phyloP scores from a whole-genome alignment of 2,329 filamentous ascomycete genomes.

The Aspergillus arachidicola region DNA sequence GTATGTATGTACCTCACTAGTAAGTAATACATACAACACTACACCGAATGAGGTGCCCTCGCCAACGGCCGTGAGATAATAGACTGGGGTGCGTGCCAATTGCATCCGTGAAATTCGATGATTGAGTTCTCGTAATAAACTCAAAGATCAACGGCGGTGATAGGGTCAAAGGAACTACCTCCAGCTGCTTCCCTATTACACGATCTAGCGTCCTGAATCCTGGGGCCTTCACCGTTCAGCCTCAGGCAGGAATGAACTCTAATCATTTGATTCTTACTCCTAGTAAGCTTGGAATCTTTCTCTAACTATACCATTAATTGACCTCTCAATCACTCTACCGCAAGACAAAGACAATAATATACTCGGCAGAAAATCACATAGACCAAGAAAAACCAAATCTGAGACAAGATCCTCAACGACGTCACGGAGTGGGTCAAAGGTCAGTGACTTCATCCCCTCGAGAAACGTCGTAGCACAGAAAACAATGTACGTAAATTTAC shows the following conservation, averaged over 20 bases:
- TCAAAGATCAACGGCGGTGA: neutral
- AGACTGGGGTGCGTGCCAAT: neutral
- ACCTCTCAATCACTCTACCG: too few relatives aligned
- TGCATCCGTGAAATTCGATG: neutral
- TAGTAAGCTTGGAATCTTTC: too few relatives aligned
- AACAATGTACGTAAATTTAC: neutral
- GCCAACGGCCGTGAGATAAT: neutral
- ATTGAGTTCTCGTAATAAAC: conserved; percentile 2
- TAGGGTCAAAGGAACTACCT: neutral
- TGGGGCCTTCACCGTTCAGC: neutral
- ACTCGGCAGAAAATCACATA: neutral
- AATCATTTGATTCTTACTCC: neutral
- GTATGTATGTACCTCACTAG: neutral
- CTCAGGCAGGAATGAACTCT: neutral
- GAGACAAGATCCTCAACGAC: neutral
- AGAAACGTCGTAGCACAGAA: neutral
- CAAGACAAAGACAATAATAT: too few relatives aligned
- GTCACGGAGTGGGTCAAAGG: neutral
- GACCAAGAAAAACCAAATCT: neutral
- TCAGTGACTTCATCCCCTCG: neutral
- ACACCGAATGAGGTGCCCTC: neutral
- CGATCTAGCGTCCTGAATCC: neutral
- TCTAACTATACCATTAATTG: neutral
- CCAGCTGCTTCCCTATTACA: neutral
- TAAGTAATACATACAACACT: neutral